phyloP scores from a whole-genome alignment of 106 monocot species.

The Dendrobium officinale region DNA sequence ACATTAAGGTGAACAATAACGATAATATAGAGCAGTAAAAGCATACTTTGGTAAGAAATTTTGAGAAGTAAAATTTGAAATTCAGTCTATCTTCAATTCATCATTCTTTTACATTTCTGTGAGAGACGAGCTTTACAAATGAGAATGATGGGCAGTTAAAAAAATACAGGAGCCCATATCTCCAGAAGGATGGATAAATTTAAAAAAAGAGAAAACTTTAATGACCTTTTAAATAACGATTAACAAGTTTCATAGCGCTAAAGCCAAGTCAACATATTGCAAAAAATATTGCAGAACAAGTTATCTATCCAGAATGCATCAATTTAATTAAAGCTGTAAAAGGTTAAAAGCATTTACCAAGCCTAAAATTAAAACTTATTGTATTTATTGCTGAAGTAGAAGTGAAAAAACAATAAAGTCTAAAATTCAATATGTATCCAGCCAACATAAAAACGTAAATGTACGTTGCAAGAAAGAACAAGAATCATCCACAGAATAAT shows the following conservation, averaged over 20 bases:
- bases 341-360: background rate
- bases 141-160: background rate
- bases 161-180: background rate
- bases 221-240: background rate
- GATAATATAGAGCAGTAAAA: background rate
- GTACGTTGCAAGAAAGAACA: background rate
- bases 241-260: background rate
- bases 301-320: background rate
- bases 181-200: background rate
- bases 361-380: background rate
- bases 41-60: background rate
- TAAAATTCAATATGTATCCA: background rate
- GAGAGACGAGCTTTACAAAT: background rate
- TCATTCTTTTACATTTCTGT: background rate
- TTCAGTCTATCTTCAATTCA: background rate
- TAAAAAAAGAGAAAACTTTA: background rate
- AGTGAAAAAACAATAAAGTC: background rate
- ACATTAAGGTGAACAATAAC: background rate
- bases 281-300: background rate
- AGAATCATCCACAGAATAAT: background rate
- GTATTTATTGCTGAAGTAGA: background rate
- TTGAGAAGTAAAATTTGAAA: background rate
- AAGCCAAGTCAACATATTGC: background rate
- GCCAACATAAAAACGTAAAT: background rate
- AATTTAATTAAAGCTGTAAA: background rate